Percentiles rank a stretch among this genome's conserved stretches.
phyloP scores from a whole-genome alignment of 306 rosid genomes.

The Nissolia schottii region DNA sequence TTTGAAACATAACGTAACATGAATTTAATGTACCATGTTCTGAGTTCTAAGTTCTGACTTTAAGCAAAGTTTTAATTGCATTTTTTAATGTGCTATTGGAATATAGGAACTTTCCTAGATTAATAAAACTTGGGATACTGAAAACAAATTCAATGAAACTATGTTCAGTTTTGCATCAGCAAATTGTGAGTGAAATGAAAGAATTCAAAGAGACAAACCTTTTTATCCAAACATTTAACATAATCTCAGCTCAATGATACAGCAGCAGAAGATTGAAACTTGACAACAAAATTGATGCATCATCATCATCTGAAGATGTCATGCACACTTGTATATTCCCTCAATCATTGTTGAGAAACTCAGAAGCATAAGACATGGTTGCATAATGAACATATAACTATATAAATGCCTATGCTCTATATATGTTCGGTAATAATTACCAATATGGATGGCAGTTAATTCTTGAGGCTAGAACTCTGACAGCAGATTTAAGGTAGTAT shows the following conservation, averaged over 20 bases:
- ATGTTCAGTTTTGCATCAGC: conserved; percentile 3
- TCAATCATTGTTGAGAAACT: not conserved
- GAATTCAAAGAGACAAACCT: conserved; percentile 35
- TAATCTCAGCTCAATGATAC: conserved; percentile 28
- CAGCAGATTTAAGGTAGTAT: too few species aligned
- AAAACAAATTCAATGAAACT: conserved; percentile 29
- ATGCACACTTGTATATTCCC: conserved; percentile 10
- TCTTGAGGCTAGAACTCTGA: not conserved
- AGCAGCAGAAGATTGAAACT: conserved; percentile 10
- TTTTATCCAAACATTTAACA: conserved; percentile 18
- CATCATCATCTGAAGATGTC: not conserved
- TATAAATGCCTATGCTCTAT: not conserved
- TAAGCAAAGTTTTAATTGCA: conserved; percentile 34
- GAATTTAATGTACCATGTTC: conserved; percentile 17
- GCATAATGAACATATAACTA: not conserved
- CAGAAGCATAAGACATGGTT: not conserved
- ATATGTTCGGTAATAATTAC: too few species aligned
- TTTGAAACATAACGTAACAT: too few species aligned
- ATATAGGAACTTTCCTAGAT: conserved; percentile 44
- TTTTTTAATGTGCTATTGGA: conserved; percentile 43
- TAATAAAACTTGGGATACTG: not conserved
- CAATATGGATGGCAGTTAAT: not conserved
- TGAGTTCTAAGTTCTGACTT: conserved; percentile 16
- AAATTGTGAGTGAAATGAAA: not conserved
- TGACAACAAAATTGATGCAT: conserved; percentile 21